These are phyloP conservation scores for Calocybe indica DNA, from an alignment of 768 basidiomycete species.

Conservation along the genomic window DNA sequence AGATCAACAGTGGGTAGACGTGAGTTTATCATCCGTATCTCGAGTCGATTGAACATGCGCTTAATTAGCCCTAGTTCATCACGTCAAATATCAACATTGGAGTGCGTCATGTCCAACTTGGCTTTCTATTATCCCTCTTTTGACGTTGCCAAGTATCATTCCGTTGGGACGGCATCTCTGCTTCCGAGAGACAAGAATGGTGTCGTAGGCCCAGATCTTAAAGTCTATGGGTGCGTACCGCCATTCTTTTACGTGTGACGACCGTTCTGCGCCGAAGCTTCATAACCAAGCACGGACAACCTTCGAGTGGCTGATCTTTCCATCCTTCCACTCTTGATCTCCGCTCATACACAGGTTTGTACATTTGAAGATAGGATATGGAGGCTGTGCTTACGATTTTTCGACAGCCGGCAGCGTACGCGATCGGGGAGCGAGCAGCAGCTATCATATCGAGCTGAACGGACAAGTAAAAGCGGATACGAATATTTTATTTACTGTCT, in stretches of 20 bases:
- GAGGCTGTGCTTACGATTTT: neutral
- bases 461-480: neutral
- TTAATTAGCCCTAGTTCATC: conserved; percentile 11
- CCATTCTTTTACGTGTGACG: neutral
- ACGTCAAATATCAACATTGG: conserved; percentile 17
- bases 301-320: conserved; percentile 42
- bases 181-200: conserved; percentile 23
- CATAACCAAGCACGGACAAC: conserved; percentile 34
- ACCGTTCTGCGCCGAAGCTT: neutral
- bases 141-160: conserved; percentile 17
- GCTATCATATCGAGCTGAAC: conserved; percentile 6
- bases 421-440: conserved; percentile 18
- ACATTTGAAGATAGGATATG: neutral
- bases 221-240: conserved; percentile 16
- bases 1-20: conserved; percentile 17
- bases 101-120: conserved; percentile 10
- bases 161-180: conserved; percentile 34
- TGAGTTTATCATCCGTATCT: conserved; percentile 3
- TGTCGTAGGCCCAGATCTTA: conserved; percentile 16
- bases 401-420: conserved; percentile 15
- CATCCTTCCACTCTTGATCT: conserved; percentile 32
- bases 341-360: conserved; percentile 27
- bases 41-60: neutral
- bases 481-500: neutral
- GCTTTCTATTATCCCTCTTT: conserved; percentile 19